Base-by-base conservation (phyloP, 208 protist species). In the Trypanosoma cruzi region DNA sequence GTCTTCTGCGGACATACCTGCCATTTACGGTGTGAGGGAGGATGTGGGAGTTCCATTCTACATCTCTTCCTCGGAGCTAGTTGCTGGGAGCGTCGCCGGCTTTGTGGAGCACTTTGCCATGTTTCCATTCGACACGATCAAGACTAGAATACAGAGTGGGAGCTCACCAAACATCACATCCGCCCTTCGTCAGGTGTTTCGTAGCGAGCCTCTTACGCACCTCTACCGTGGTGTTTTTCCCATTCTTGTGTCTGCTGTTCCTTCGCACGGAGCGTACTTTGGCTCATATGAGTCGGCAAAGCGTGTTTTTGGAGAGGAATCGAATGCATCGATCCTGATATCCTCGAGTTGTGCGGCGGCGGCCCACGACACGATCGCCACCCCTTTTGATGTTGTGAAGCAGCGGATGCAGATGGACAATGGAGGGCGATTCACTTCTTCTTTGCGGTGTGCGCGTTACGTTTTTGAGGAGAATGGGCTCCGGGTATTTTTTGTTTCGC, bases 101-200 rank as follows among this genome's bases (percentile, higher is more conserved):
- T 90, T 98, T 53, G 64, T 83, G 1, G 94, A 98, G 77, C 94
- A 98, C 81, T 87, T 94, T 44, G 75, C 85, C 13, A 97, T 98
- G 93, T 98, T 97, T 70, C 97, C 97, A 0, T 90, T 98, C 56
- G 97, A 98, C 71, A 96, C 93, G 1, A 86, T 98, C 20, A 98
- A 98, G 80, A 97, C 90, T 18, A 78, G 90, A 13, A 84, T 98
- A 59, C 91, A 96, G 70, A 81, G 80, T 49, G 81, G 85, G 20
- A 57, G 53, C 7, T 57, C 57, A 6, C 53, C 29, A 3, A 81
- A 61, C 56, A 85, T 91, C 8, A 26, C 64, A 7, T 37, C 75
- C 5, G 75, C 77, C 0, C 32, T 85, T 24, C 54, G 57, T 4
- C 75, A 82, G n/a, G 29, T 82, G 16, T 85, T 77, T 72, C 71